phyloP scores from a whole-genome alignment of 768 basidiomycete species.

The Amanita fuliginea region DNA sequence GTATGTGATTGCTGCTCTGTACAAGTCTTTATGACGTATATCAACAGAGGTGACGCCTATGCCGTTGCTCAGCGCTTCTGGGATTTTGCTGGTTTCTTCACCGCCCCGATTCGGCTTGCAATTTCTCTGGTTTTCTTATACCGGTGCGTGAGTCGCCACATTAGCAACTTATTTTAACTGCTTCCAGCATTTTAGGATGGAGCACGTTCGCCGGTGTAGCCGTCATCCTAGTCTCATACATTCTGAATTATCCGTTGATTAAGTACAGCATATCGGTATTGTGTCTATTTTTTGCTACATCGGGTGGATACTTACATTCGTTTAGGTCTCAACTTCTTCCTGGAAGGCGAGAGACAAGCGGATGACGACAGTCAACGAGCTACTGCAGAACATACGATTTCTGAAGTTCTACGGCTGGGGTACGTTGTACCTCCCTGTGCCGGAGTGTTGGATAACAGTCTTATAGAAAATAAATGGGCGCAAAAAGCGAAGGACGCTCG shows the following conservation, averaged over 20 bases:
- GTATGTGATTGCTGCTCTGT: slow-evolving; percentile 23
- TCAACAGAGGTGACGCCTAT: slow-evolving; percentile 55
- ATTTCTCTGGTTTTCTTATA: slow-evolving; percentile 68
- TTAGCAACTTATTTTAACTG: background rate
- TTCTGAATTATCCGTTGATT: slow-evolving; percentile 58
- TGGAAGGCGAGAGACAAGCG: slow-evolving; percentile 58
- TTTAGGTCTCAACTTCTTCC: slow-evolving; percentile 41
- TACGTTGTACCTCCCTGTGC: slow-evolving; percentile 15
- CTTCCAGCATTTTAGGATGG: slow-evolving; percentile 61
- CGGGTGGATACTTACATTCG: background rate
- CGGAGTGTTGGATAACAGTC: background rate
- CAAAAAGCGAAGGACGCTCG: slow-evolving; percentile 38
- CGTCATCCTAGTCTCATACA: slow-evolving; percentile 49
- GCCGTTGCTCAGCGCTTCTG: slow-evolving; percentile 63
- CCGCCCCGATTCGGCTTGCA: slow-evolving; percentile 48
- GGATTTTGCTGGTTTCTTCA: slow-evolving; percentile 57
- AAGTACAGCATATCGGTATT: slow-evolving; percentile 54
- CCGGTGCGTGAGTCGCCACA: slow-evolving; percentile 29
- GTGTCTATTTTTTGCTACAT: slow-evolving; percentile 6
- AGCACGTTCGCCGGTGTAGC: slow-evolving; percentile 62
- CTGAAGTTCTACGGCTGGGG: slow-evolving; percentile 75
- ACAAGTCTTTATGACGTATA: slow-evolving; percentile 5
- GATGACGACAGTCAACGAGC: slow-evolving; percentile 65
- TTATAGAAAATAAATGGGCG: slow-evolving; percentile 50
- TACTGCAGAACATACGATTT: slow-evolving; percentile 65